phyloP scores from a whole-genome alignment of 257 asterid genomes.

The Solanum acaule region DNA sequence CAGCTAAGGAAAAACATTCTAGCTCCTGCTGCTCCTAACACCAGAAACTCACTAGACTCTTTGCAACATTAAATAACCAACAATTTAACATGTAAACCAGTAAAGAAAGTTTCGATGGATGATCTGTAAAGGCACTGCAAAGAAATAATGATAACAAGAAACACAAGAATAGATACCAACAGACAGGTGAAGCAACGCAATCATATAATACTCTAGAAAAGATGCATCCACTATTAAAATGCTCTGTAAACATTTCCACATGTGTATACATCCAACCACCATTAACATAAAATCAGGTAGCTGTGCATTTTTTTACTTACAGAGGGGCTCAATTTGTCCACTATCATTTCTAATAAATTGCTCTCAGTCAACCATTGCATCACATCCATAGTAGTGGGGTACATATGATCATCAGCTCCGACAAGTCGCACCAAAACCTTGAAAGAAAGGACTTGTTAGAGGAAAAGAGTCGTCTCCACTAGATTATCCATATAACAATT shows the following conservation, averaged over 20 bases:
- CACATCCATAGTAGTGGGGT: constrained; percentile 72
- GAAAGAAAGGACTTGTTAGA: constrained; percentile 12
- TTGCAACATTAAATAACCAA: neutral
- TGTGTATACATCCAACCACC: neutral
- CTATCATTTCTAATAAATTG: constrained; percentile 92
- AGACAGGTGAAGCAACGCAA: neutral
- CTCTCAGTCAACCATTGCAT: constrained; percentile 97
- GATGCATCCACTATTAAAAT: neutral
- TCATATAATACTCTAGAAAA: neutral
- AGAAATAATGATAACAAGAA: neutral
- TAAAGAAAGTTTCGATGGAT: neutral
- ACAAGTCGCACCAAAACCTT: constrained; percentile 96
- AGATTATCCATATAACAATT: neutral
- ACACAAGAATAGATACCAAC: neutral
- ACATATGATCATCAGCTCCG: constrained; percentile 83
- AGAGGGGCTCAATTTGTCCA: constrained; percentile 65
- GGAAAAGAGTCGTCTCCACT: neutral
- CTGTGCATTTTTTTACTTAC: constrained; percentile 34
- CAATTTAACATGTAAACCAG: neutral
- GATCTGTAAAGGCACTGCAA: neutral
- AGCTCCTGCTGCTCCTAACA: neutral
- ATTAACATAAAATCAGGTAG: neutral
- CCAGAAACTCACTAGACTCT: neutral
- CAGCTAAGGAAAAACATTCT: neutral
- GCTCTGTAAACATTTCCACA: neutral